Conservation (phyloP, 257 asterid species). For the Fraxinus excelsior region DNA sequence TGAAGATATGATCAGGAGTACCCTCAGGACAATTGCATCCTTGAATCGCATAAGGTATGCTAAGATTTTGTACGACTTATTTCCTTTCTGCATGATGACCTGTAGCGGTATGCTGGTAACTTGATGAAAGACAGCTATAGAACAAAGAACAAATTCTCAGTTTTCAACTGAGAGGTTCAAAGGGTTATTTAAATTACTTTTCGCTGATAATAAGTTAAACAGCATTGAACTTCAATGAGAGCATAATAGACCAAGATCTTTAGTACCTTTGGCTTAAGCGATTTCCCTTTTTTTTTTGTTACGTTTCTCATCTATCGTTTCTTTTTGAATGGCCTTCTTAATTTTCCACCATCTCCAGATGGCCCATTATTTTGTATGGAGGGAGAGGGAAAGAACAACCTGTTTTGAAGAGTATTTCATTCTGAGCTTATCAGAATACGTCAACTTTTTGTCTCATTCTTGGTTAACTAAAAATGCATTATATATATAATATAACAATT, state of each 20-base stretch:
- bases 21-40: constrained; percentile 92
- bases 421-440: not conserved
- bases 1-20: constrained; percentile 97
- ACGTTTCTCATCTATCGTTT: not conserved
- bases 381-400: no score
- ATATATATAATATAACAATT: no score
- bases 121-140: not conserved
- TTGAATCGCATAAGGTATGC: constrained; percentile 84
- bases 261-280: not conserved
- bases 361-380: no score
- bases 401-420: not conserved
- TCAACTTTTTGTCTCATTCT: not conserved
- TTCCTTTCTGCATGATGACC: not conserved
- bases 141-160: not conserved
- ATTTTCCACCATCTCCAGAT: no score
- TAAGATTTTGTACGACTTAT: constrained; percentile 10
- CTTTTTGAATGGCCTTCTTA: no score
- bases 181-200: not conserved
- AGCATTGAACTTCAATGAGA: no score
- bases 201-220: not conserved
- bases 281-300: not conserved
- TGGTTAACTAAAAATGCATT: not conserved
- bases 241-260: not conserved
- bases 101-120: not conserved
- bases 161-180: not conserved